Conservation (phyloP, 1,284 basidiomycete genomes). For the Rhizopogon hawkerae region DNA sequence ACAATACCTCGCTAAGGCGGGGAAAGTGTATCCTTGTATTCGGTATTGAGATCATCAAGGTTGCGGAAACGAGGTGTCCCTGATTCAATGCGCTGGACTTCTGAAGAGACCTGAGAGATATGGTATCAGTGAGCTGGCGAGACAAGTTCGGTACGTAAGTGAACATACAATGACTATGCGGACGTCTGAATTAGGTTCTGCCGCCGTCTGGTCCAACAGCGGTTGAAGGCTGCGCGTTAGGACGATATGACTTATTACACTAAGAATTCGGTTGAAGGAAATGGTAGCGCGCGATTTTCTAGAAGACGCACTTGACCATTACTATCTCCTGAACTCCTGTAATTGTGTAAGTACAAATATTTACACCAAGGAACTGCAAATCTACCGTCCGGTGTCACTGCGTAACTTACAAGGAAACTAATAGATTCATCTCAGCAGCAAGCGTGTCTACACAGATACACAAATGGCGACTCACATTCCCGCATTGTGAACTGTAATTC, state of each 20-base stretch:
- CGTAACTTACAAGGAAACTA: slow-evolving; percentile 15
- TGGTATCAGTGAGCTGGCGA: not conserved
- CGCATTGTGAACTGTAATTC: slow-evolving; percentile 43
- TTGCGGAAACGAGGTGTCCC: slow-evolving; percentile 26
- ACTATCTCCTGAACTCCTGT: slow-evolving; percentile 33
- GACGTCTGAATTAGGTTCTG: slow-evolving; percentile 38
- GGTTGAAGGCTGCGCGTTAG: slow-evolving; percentile 44
- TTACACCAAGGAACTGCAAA: not conserved
- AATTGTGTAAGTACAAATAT: not conserved
- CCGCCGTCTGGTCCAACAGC: slow-evolving; percentile 37
- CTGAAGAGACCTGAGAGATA: slow-evolving; percentile 18
- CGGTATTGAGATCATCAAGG: slow-evolving; percentile 33
- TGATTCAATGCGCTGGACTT: slow-evolving; percentile 15
- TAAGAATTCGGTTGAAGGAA: slow-evolving; percentile 14
- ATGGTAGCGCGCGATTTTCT: not conserved
- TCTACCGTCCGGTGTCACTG: slow-evolving; percentile 30
- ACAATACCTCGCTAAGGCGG: slow-evolving; percentile 32
- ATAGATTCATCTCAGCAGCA: slow-evolving; percentile 3
- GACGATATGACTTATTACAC: slow-evolving; percentile 39
- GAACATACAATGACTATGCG: slow-evolving; percentile 40
- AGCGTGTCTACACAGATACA: not conserved
- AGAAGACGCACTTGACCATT: slow-evolving; percentile 34
- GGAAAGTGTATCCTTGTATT: slow-evolving; percentile 22
- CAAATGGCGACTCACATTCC: slow-evolving; percentile 29
- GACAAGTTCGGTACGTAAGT: not conserved